A percentile compares a stretch with the other conserved stretches of the same genome.
phyloP scores from a whole-genome alignment of 352 stramenopile species.

The Pythium aristosporum region DNA sequence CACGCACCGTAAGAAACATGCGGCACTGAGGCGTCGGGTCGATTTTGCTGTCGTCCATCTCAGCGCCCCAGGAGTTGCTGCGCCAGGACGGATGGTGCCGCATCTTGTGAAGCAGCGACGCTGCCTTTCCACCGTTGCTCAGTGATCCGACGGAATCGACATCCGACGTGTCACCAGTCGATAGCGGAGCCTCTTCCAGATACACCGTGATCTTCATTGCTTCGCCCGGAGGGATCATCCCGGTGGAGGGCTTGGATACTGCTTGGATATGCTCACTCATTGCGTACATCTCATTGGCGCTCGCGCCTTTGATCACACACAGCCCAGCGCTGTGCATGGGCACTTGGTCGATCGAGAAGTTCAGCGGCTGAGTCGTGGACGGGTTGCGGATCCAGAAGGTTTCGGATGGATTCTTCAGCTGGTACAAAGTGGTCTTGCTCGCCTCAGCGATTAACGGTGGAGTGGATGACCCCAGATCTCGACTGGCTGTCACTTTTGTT shows the following conservation, averaged over 20 bases:
- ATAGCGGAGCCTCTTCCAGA: conserved; percentile 58
- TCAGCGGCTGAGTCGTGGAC: conserved; percentile 58
- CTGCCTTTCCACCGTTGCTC: conserved; percentile 4
- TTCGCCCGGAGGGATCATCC: conserved; percentile 66
- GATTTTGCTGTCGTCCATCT: conserved; percentile 38
- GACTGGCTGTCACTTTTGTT: conserved; percentile 31
- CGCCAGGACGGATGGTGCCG: conserved; percentile 77
- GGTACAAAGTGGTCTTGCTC: conserved; percentile 43
- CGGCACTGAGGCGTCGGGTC: conserved; percentile 55
- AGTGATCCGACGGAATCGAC: conserved; percentile 9
- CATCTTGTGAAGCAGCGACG: conserved; percentile 64
- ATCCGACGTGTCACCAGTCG: conserved; percentile 22
- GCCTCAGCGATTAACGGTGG: conserved; percentile 8
- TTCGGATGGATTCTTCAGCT: conserved; percentile 66
- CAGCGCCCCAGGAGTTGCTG: conserved; percentile 81
- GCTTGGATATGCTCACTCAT: conserved; percentile 82
- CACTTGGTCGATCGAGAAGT: conserved; percentile 70
- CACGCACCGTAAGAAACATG: conserved; percentile 75
- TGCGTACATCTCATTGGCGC: conserved; percentile 57
- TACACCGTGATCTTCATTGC: conserved; percentile 78
- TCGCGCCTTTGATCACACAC: conserved; percentile 62
- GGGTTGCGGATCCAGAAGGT: conserved; percentile 85
- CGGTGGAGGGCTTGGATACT: conserved; percentile 63
- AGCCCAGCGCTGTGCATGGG: conserved; percentile 64
- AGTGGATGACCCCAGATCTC: conserved; percentile 6